Conservation (phyloP, 306 rosid genomes). For the Mimosa bimucronata region DNA sequence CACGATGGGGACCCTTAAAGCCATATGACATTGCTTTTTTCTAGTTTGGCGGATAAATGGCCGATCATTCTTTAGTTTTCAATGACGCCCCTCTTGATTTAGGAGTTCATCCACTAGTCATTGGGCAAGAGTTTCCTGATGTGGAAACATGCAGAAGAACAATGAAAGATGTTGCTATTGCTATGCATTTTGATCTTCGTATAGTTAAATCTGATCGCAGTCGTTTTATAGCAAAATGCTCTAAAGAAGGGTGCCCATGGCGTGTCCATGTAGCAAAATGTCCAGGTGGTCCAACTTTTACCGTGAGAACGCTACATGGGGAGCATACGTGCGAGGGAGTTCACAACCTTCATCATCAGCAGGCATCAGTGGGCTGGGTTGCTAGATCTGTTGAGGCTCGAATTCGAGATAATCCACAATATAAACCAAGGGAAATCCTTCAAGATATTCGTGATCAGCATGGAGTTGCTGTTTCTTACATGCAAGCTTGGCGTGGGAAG, state of each 20-base stretch:
- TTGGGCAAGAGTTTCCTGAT: constrained; percentile 97
- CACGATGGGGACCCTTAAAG: constrained; percentile 51
- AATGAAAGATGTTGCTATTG: constrained; percentile 96
- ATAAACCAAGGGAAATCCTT: constrained; percentile 92
- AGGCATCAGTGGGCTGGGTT: constrained; percentile 99
- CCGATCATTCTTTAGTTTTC: constrained; percentile 61
- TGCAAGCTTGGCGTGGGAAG: constrained; percentile 99
- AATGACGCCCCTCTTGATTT: constrained; percentile 48
- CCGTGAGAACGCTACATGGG: constrained; percentile 85
- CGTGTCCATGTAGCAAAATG: constrained; percentile 99
- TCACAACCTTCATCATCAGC: constrained; percentile 94
- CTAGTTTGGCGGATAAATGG: constrained; percentile 62
- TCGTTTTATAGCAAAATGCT: constrained; percentile 97
- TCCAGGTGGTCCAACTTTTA: constrained; percentile 94
- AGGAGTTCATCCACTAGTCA: constrained; percentile 58
- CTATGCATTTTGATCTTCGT: constrained; percentile 95
- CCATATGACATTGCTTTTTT: constrained; percentile 51
- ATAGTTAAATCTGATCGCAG: constrained; percentile 98
- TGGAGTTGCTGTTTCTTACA: constrained; percentile 98
- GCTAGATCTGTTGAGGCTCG: constrained; percentile 98
- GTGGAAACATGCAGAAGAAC: constrained; percentile 95
- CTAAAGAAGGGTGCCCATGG: constrained; percentile 99
- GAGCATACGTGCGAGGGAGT: constrained; percentile 99
- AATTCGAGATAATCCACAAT: constrained; percentile 91
- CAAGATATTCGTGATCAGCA: constrained; percentile 97